Evolutionary conservation across 1,284 basidiomycete genomes (phyloP).

Genomic region (Ganoderma boninense): DNA sequence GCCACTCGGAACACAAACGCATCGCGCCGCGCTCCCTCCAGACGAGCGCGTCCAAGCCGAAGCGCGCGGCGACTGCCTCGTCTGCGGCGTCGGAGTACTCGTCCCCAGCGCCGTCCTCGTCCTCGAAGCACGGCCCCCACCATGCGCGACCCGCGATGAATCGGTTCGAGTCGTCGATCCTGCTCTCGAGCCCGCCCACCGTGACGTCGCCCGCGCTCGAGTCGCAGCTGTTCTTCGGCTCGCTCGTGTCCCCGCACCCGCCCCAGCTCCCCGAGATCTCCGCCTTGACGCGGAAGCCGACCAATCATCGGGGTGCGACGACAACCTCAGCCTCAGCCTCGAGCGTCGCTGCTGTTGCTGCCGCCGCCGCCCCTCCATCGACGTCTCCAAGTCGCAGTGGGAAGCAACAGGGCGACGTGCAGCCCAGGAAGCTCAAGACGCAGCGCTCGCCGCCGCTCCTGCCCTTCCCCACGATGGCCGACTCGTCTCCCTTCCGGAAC

Average conservation of each 20-base stretch:
- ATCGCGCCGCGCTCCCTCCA: not conserved
- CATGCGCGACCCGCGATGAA: conserved; percentile 17
- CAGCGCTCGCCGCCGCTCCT: conserved; percentile 34
- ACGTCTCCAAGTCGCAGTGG: not conserved
- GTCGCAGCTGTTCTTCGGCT: conserved; percentile 44
- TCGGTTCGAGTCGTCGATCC: conserved; percentile 38
- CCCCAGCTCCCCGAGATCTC: not conserved
- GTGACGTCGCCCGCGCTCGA: conserved; percentile 46
- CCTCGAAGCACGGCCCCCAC: not conserved
- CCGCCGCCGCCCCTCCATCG: not conserved
- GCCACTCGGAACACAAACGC: conserved; percentile 23
- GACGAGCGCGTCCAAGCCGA: not conserved
- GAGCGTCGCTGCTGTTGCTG: not conserved
- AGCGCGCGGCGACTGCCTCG: conserved; percentile 7
- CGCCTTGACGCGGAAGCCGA: not conserved
- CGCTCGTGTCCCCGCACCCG: not conserved
- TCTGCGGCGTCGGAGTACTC: not conserved
- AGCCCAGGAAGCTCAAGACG: conserved; percentile 35
- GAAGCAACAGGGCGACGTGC: conserved; percentile 5
- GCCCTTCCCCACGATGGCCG: conserved; percentile 38
- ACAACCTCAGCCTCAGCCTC: too few species aligned
- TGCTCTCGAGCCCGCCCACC: conserved; percentile 44
- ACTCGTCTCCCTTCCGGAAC: conserved; percentile 33
- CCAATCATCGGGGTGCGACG: not conserved
- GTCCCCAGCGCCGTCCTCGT: not conserved